Conservation (phyloP, 73 alveolate genomes). For the Vitrella brassicaformis region DNA sequence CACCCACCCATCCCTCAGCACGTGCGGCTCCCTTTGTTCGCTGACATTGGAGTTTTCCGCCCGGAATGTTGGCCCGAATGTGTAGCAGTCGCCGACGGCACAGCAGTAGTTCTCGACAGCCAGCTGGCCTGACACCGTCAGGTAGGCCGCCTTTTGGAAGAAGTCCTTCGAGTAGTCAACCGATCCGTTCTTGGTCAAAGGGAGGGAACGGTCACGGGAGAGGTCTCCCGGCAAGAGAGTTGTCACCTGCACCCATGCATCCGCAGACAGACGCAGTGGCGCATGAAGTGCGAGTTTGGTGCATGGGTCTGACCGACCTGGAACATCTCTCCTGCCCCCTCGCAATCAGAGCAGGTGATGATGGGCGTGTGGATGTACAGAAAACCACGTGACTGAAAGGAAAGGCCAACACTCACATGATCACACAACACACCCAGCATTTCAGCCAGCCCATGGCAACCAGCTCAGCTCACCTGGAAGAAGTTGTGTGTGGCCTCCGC, state of each 20-base stretch:
- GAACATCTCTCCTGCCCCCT: slow-evolving; percentile 97
- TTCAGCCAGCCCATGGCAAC: no score
- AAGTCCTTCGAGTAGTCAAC: slow-evolving; percentile 69
- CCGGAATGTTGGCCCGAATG: slow-evolving; percentile 94
- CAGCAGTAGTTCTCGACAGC: slow-evolving; percentile 77
- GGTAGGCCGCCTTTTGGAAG: slow-evolving; percentile 72
- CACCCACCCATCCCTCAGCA: no score
- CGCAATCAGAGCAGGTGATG: slow-evolving; percentile 88
- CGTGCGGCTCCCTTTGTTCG: not conserved
- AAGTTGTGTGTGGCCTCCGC: slow-evolving; percentile 69
- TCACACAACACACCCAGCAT: no score
- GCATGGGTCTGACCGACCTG: slow-evolving; percentile 45
- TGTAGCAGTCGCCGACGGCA: slow-evolving; percentile 71
- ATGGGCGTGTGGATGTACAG: slow-evolving; percentile 85
- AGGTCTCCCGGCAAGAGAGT: no score
- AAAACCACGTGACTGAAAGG: slow-evolving; percentile 76
- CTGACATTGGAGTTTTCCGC: slow-evolving; percentile 71
- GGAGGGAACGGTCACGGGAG: no score
- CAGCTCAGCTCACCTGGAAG: slow-evolving; percentile 48
- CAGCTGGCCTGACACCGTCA: slow-evolving; percentile 83
- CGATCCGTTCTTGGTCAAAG: no score
- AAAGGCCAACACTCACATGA: no score
- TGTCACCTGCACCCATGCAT: not conserved
- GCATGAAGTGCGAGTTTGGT: not conserved
- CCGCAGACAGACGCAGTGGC: not conserved